Base-by-base conservation (phyloP, 164 flowering plant genomes). In the Buxus sempervirens region DNA sequence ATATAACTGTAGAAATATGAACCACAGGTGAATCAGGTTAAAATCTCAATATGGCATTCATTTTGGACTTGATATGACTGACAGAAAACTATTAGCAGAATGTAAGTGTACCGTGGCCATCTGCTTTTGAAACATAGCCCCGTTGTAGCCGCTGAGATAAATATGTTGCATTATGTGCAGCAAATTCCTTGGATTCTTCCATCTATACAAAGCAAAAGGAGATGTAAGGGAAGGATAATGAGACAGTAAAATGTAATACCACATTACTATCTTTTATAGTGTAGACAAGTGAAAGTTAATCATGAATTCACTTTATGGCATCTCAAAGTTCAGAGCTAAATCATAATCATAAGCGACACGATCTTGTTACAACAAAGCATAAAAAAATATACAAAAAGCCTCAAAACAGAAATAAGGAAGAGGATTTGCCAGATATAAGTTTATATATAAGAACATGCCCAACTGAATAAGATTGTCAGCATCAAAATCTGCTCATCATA, bases 171-270 rank as follows among this genome's bases (percentile, higher is more conserved):
- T 93, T 28, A 53, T 79, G 86, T 45, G 82, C 58, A 41, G 83
- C 63, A 63, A 77, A 73, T 63, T 77, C 84, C 72, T 86, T 88
- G 59, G 90, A 74, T 53, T 95, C 96, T 79, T 88, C 96, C 89
- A 89, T 86, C 97, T 92, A 74, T 61, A 63, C 27, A 63, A 53
- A 63, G 60, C 14, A 63, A 68, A 32, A 20, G 49, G 26, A 20
- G 21, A 61, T 8, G 19, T 38, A 27, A 68, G 20, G 48, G 36
- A 42, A n/a, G 59, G 21, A 68, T 59, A 21, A 27, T 23, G 57
- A 54, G 36, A 63, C 26, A 10, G 26, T 22, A n/a, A 63, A 25
- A 24, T 24, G 20, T 21, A 20, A 41, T 10, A 15, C 51, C 14
- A 15, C 51, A 32, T 45, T 5, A 10, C 5, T 45, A 45, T 45